These are phyloP conservation scores for Macrolepiota albuminosa DNA, from an alignment of 768 basidiomycete genomes.

Conservation along the genomic window DNA sequence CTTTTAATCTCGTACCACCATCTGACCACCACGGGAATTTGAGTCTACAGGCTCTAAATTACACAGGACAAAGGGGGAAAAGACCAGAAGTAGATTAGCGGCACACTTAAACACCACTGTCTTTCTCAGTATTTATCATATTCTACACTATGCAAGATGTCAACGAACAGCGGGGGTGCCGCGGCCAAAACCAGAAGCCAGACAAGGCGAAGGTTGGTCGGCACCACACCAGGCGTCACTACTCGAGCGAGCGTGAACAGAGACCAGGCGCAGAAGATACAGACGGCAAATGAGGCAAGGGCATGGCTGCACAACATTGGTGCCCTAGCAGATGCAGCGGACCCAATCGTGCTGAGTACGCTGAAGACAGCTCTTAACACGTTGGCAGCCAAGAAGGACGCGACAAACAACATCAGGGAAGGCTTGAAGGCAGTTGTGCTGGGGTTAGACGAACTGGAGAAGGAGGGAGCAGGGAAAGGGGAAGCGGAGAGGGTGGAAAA, in stretches of 20 bases:
- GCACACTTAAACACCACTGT: neutral
- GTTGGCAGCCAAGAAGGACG: neutral
- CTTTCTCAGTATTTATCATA: neutral
- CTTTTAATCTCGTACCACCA: neutral
- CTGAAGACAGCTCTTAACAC: neutral
- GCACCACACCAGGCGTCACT: neutral
- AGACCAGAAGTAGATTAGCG: neutral
- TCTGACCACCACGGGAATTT: neutral
- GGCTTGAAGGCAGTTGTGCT: neutral
- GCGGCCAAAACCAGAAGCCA: neutral
- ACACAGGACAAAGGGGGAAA: neutral
- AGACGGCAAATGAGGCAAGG: neutral
- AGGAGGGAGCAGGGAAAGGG: neutral
- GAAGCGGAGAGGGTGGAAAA: neutral
- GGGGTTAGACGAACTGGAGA: neutral
- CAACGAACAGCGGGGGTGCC: neutral
- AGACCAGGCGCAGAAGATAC: neutral
- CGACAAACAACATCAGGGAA: neutral
- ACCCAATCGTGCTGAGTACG: neutral
- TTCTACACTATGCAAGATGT: neutral
- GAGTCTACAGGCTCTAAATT: neutral
- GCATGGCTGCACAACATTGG: neutral
- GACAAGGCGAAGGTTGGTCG: neutral
- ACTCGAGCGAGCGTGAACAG: neutral
- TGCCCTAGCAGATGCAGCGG: neutral